Conservation (phyloP, 371 early-diverging fungal species). For the Conidiobolus incongruus region DNA sequence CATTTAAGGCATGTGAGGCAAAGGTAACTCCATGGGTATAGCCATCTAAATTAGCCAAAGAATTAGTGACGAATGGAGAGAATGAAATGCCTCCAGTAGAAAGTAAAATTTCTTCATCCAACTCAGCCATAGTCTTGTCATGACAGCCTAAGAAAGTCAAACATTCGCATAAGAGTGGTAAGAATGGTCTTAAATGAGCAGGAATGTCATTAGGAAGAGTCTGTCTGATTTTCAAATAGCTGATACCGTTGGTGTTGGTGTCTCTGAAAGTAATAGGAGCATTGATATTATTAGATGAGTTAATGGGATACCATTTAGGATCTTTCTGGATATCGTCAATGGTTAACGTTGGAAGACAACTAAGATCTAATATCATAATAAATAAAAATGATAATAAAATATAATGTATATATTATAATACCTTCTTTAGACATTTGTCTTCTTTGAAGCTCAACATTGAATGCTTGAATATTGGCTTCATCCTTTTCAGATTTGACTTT, state of each 20-base stretch:
- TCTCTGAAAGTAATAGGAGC: slow-evolving; percentile 52
- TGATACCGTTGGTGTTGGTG: slow-evolving; percentile 76
- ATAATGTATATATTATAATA: too few relatives aligned
- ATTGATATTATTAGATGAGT: slow-evolving; percentile 28
- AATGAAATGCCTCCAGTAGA: slow-evolving; percentile 69
- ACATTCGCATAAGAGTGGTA: slow-evolving; percentile 50
- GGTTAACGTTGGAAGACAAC: slow-evolving; percentile 59
- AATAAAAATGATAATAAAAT: neutral
- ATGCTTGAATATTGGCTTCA: slow-evolving; percentile 21
- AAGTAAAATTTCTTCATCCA: slow-evolving; percentile 69
- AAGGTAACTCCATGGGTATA: slow-evolving; percentile 30
- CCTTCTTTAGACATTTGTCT: slow-evolving; percentile 52
- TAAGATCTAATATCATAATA: slow-evolving; percentile 17
- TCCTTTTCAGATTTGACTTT: slow-evolving; percentile 28
- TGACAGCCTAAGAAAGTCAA: slow-evolving; percentile 69
- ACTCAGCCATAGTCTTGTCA: slow-evolving; percentile 44
- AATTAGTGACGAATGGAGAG: slow-evolving; percentile 32
- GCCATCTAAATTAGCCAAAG: slow-evolving; percentile 17
- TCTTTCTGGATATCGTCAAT: slow-evolving; percentile 44
- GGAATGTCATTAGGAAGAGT: slow-evolving; percentile 25
- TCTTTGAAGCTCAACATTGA: slow-evolving; percentile 30
- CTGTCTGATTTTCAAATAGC: slow-evolving; percentile 59
- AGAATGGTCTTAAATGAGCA: slow-evolving; percentile 36
- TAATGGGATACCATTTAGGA: slow-evolving; percentile 34
- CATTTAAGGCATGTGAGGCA: slow-evolving; percentile 41